Evolutionary conservation across 2,329 filamentous ascomycete genomes (phyloP).

Genomic region (Monosporascus ibericus): DNA sequence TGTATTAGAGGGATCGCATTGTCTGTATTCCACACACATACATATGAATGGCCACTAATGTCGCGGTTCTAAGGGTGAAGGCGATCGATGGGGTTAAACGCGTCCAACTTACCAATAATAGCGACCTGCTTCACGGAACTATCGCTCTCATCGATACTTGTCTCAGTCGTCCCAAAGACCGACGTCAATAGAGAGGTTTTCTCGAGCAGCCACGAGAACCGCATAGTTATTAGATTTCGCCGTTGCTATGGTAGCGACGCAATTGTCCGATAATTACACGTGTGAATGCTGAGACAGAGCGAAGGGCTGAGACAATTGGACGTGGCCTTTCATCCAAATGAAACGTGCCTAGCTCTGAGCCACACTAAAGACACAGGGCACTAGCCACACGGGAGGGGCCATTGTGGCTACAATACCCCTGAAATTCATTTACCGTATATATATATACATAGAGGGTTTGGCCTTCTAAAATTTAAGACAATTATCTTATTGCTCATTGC

Average conservation of each 20-base stretch:
- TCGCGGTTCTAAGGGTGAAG: not conserved
- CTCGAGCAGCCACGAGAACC: not conserved
- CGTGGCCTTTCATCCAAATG: no score
- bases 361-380: no score
- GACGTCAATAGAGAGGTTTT: not conserved
- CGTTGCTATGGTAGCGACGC: not conserved
- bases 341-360: no score
- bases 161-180: not conserved
- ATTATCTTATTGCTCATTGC: no score
- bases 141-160: not conserved
- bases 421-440: no score
- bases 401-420: no score
- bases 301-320: not conserved
- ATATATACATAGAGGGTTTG: no score
- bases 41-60: not conserved
- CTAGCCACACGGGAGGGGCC: no score
- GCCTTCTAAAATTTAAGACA: no score
- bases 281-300: not conserved
- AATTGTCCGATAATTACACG: not conserved
- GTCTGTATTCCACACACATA: not conserved
- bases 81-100: not conserved
- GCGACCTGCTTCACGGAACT: conserved; percentile 9
- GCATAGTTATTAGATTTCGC: not conserved
- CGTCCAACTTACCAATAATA: not conserved
- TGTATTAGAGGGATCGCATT: no score